phyloP scores from a whole-genome alignment of 2,329 filamentous ascomycete genomes.

The Sporothrix dimorphospora region DNA sequence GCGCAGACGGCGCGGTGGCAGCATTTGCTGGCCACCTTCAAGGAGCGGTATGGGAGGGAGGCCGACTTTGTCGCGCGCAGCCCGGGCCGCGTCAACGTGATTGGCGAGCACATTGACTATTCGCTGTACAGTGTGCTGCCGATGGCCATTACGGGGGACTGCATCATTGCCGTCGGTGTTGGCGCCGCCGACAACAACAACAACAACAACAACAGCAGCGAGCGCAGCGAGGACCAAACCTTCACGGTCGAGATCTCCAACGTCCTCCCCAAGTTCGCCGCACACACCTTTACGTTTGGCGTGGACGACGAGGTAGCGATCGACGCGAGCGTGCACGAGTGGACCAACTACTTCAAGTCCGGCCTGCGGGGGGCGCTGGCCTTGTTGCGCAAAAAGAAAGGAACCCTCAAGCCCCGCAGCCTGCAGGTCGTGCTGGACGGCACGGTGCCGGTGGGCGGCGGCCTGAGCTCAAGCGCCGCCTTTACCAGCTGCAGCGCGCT shows the following conservation, averaged over 20 bases:
- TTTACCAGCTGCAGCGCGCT: conserved; percentile 90
- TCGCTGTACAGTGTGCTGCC: conserved; percentile 94
- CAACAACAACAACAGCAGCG: conserved; percentile 48
- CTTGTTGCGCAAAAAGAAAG: conserved; percentile 70
- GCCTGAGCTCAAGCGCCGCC: conserved; percentile 89
- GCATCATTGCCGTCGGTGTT: conserved; percentile 76
- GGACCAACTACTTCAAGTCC: conserved; percentile 98
- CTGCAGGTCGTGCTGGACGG: conserved; percentile 92
- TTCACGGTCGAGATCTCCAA: conserved; percentile 80
- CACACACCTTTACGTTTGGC: conserved; percentile 74
- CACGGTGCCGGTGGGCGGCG: conserved; percentile 87
- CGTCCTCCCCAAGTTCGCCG: conserved; percentile 75
- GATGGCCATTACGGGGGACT: conserved; percentile 92
- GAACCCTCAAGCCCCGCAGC: conserved; percentile 66
- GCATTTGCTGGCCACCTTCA: conserved; percentile 70
- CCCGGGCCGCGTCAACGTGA: conserved; percentile 94
- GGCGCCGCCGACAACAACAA: conserved; percentile 29
- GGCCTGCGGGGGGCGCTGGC: conserved; percentile 81
- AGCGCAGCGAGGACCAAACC: conserved; percentile 53
- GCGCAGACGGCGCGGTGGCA: conserved; percentile 76
- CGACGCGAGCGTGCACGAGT: conserved; percentile 83
- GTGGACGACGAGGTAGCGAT: conserved; percentile 64
- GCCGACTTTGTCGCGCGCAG: conserved; percentile 86
- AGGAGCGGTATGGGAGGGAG: conserved; percentile 66
- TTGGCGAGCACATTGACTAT: conserved; percentile 99